Percentiles rank a stretch among this genome's conserved stretches.
phyloP scores from a whole-genome alignment of 306 rosid genomes.

The Amphicarpaea edgeworthii region DNA sequence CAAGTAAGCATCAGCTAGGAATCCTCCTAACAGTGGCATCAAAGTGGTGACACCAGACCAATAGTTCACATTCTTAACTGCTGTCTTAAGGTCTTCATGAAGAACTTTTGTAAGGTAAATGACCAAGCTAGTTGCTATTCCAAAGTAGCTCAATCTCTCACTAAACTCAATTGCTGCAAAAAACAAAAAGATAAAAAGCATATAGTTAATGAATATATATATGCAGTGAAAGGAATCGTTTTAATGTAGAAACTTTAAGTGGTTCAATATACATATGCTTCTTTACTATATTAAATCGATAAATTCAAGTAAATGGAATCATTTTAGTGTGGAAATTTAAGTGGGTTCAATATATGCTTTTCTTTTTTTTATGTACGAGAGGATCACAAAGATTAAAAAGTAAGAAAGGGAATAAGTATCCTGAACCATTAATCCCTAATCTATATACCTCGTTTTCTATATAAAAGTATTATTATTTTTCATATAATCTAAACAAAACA shows the following conservation, averaged over 20 bases:
- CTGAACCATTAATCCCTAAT: neutral
- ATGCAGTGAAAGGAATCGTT: too few relatives aligned
- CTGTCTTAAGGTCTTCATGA: conserved; percentile 80
- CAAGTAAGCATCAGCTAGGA: conserved; percentile 89
- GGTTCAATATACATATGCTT: too few relatives aligned
- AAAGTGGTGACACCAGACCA: conserved; percentile 97
- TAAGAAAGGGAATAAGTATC: neutral
- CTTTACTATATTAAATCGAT: too few relatives aligned
- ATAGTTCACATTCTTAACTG: conserved; percentile 81
- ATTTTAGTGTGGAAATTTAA: neutral
- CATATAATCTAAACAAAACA: neutral
- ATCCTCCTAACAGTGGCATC: conserved; percentile 88
- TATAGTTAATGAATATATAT: too few relatives aligned
- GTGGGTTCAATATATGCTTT: neutral
- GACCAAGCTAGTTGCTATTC: conserved; percentile 79
- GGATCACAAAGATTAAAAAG: neutral
- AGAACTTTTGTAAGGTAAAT: conserved; percentile 80
- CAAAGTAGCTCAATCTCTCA: conserved; percentile 93
- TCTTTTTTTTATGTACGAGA: neutral
- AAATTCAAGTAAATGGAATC: neutral
- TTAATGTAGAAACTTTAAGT: too few relatives aligned
- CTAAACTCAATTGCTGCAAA: conserved; percentile 91
- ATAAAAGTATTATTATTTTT: neutral
- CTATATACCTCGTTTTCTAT: neutral
- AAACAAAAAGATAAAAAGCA: neutral